Evolutionary conservation across 192 early-diverging fungal genomes (phyloP), one percentile per base, ranked within the genome.

Genomic region (Gonapodya prolifera): DNA sequence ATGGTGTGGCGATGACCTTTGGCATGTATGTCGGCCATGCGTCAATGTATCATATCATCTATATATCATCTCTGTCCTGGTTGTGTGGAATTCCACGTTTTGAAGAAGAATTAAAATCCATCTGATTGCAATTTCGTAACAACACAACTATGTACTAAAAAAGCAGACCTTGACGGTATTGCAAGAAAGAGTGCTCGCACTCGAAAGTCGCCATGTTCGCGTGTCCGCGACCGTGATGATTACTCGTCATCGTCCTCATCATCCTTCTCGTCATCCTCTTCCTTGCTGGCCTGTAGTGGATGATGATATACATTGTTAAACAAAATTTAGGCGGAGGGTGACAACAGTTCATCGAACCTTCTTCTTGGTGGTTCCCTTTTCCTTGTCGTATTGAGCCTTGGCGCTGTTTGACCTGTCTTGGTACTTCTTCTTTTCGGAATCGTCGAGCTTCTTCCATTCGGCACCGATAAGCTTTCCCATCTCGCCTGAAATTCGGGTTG

Each of bases 351-450:
- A 32, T 13, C 71, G 31, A 73, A 73, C 71, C 71, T 73, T 73
- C 28, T 73, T 30, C 71, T 73, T 32, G 71, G 71, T 23, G 45
- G 45, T 23, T 16, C 45, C 71, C 16, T 2, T 2, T 8, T 73
- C 71, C 71, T 32, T 16, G 8, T 73, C 71, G 31, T 73, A 73
- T 8, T 32, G 71, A 18, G 13, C 18, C 31, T 73, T 73, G 71
- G 16, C 71, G 28, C 8, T 29, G 8, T 73, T 32, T 8, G 71
- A 2, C 28, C 13, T 18, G 28, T 18, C 71, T 29, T 73, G 28
- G 71, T 73, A 73, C 71, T 73, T 73, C 71, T 73, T 73, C 31
- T 73, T 73, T 29, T 73, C 71, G 28, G 71, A 2, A 29, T 73
- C 71, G 28, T 2, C 2, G 31, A 73, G 28, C 2, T 73, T 32